Percentiles rank a stretch among this genome's conserved stretches.
Evolutionary conservation across 352 stramenopile genomes (phyloP).

Genomic region (Globisporangium megalacanthum): DNA sequence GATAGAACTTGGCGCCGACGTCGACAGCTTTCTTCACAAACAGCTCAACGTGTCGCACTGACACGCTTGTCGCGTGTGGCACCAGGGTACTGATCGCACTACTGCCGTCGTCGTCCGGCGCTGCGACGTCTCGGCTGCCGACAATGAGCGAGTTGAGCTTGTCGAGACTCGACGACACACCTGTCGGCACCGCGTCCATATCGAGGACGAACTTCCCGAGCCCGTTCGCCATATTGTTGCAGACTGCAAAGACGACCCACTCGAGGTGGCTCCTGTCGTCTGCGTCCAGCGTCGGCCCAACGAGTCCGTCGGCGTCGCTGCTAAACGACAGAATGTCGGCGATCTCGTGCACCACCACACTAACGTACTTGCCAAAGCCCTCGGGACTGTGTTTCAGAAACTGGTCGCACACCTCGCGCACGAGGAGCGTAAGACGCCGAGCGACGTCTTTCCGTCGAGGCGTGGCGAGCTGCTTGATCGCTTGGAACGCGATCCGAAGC

Average conservation of each 20-base stretch:
- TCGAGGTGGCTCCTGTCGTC: slow-evolving; percentile 69
- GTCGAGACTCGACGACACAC: slow-evolving; percentile 59
- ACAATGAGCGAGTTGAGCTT: slow-evolving; percentile 61
- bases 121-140: slow-evolving; percentile 20
- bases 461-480: slow-evolving; percentile 37
- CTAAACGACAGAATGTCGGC: slow-evolving; percentile 38
- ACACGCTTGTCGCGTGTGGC: slow-evolving; percentile 4
- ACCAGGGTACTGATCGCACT: neutral
- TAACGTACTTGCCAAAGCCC: slow-evolving; percentile 76
- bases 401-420: slow-evolving; percentile 54
- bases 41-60: slow-evolving; percentile 45
- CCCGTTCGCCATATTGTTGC: slow-evolving; percentile 60
- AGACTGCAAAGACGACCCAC: slow-evolving; percentile 73
- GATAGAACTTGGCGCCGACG: slow-evolving; percentile 53
- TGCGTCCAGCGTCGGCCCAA: slow-evolving; percentile 22
- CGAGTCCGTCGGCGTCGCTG: neutral
- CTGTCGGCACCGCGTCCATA: slow-evolving; percentile 51
- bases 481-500: slow-evolving; percentile 66
- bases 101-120: neutral
- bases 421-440: slow-evolving; percentile 37
- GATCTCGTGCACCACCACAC: slow-evolving; percentile 74
- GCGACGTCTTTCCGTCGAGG: slow-evolving; percentile 23
- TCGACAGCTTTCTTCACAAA: slow-evolving; percentile 47
- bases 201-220: slow-evolving; percentile 71
- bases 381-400: slow-evolving; percentile 53